Evolutionary conservation across 805 yeast species (phyloP).

Genomic region (Pichia nanzhaoensis): DNA sequence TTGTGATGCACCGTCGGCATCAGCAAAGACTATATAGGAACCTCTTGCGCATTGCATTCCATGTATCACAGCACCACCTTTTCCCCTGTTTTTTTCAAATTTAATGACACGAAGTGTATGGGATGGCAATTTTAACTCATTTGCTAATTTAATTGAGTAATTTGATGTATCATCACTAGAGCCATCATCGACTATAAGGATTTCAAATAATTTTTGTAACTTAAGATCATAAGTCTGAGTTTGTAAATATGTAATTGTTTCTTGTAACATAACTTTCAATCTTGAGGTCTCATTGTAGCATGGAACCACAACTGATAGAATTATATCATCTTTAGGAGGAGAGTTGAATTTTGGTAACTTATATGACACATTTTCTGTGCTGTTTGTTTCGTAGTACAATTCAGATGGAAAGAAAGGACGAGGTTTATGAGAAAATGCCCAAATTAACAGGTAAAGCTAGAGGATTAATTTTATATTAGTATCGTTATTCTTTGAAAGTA

Average conservation of each 20-base stretch:
- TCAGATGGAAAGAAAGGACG: slow-evolving; percentile 50
- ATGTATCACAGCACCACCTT: slow-evolving; percentile 95
- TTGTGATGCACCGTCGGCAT: slow-evolving; percentile 94
- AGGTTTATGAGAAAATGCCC: slow-evolving; percentile 57
- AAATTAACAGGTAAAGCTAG: slow-evolving; percentile 21
- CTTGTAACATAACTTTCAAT: slow-evolving; percentile 64
- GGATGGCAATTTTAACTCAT: slow-evolving; percentile 41
- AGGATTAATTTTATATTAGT: slow-evolving; percentile 2
- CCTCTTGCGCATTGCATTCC: slow-evolving; percentile 79
- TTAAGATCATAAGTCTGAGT: background rate
- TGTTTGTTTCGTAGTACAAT: slow-evolving; percentile 44
- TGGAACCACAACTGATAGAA: slow-evolving; percentile 81
- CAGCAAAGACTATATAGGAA: slow-evolving; percentile 74
- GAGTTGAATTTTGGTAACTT: slow-evolving; percentile 31
- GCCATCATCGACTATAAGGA: slow-evolving; percentile 88
- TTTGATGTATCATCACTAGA: slow-evolving; percentile 74
- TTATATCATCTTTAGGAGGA: slow-evolving; percentile 35
- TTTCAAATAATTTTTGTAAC: slow-evolving; percentile 48
- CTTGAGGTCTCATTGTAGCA: slow-evolving; percentile 83
- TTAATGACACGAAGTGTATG: slow-evolving; percentile 65
- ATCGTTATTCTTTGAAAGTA: background rate
- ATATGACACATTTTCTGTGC: slow-evolving; percentile 26
- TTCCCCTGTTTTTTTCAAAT: slow-evolving; percentile 76
- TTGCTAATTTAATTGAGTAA: slow-evolving; percentile 60
- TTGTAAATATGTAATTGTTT: slow-evolving; percentile 51